phyloP scores from a whole-genome alignment of 2,329 filamentous ascomycete species.

The Akanthomyces lecanii region DNA sequence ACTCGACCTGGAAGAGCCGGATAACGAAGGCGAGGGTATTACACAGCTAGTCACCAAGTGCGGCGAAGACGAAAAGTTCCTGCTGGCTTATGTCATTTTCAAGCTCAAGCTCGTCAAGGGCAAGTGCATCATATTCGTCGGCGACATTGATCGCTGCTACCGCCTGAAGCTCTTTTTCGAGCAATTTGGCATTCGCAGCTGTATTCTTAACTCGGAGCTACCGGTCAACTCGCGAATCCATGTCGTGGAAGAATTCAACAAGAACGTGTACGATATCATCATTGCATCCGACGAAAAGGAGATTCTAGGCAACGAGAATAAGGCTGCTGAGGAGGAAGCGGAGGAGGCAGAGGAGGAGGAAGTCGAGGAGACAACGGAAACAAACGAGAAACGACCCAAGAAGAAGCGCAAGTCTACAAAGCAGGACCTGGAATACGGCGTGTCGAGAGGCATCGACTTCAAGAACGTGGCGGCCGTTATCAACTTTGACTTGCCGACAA shows the following conservation, averaged over 20 bases:
- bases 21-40: slow-evolving; percentile 70
- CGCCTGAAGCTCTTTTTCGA: slow-evolving; percentile 91
- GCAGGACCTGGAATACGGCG: slow-evolving; percentile 81
- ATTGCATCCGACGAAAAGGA: slow-evolving; percentile 88
- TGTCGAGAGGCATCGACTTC: slow-evolving; percentile 93
- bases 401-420: slow-evolving; percentile 64
- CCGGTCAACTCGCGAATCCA: slow-evolving; percentile 91
- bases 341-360: slow-evolving; percentile 43
- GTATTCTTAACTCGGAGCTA: slow-evolving; percentile 88
- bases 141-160: slow-evolving; percentile 83
- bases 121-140: slow-evolving; percentile 71
- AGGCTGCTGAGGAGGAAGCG: slow-evolving; percentile 35
- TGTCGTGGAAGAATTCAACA: slow-evolving; percentile 96
- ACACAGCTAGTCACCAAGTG: slow-evolving; percentile 89
- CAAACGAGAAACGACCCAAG: slow-evolving; percentile 33
- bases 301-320: slow-evolving; percentile 64
- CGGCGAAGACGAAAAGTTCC: slow-evolving; percentile 95
- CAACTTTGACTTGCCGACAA: slow-evolving; percentile 91
- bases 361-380: slow-evolving; percentile 23
- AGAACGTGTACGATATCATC: slow-evolving; percentile 94
- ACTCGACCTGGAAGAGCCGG: slow-evolving; percentile 77
- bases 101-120: slow-evolving; percentile 92
- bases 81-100: slow-evolving; percentile 90
- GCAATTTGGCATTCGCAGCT: slow-evolving; percentile 92
- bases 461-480: slow-evolving; percentile 90